Evolutionary conservation across 2,329 filamentous ascomycete species (phyloP), one percentile per base, ranked within the genome.

Genomic region (Zasmidium angulare): DNA sequence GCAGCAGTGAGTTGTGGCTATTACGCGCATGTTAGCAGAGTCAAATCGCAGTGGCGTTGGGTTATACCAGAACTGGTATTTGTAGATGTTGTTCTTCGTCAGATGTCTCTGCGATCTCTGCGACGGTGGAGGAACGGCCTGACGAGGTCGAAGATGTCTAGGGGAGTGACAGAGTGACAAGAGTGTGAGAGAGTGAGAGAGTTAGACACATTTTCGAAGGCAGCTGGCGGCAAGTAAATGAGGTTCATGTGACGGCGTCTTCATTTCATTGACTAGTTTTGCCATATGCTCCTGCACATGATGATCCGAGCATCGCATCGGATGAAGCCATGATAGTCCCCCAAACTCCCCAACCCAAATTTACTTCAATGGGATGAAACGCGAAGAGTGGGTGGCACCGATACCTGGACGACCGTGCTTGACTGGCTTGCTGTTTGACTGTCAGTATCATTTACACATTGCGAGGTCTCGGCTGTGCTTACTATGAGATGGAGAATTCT

Each of bases 351-450:
- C n/a, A 4, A 14, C n/a, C 36, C 36, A 43, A 36, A 43, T 66
- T 65, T 97, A 98, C 87, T 99, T 99, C 82, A 99, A 90, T 82
- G 95, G 95, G 86, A 99, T 99, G 90, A 99, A 99, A 89, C 95
- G 92, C 82, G 95, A 99, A 85, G 93, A 98, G 90, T 99, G 93
- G 75, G 95, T 99, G 77, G 95, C 95, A 96, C 95, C 95, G 78
- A 99, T 99, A 98, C 95, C 95, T 78, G 95, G 95, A 82, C 95
- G 87, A 88, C 95, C 95, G 90, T 99, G 95, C 91, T 98, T 99
- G 89, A 99, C 95, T 77, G 95, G 95, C 85, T 93, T 93, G 91
- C 92, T 96, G 75, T 77, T 59, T 62, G 46, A 66, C 69, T 73
- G 81, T 90, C 79, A 89, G 86, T 62, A 51, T 53, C 56, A 17